Conservation (phyloP, 768 basidiomycete species). For the Tylopilus plumbeoviolaceoides region DNA sequence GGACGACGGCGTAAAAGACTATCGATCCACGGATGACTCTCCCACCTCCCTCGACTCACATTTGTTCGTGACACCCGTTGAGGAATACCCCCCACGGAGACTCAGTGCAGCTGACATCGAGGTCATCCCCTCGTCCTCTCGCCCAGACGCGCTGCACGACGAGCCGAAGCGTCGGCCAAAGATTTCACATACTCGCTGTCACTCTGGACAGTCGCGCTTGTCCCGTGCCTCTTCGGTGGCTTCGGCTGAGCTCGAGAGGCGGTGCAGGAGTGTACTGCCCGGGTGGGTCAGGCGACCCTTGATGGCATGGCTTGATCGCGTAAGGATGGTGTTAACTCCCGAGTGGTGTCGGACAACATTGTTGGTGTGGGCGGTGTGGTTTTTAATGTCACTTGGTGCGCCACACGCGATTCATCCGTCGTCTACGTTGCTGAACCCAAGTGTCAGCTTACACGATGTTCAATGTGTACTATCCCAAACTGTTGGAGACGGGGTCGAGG, state of each 20-base stretch:
- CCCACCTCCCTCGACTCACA: conserved; percentile 28
- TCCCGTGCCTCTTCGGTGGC: conserved; percentile 37
- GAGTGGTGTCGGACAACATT: conserved; percentile 77
- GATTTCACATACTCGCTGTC: neutral
- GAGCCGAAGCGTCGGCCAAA: conserved; percentile 16
- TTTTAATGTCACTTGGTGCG: conserved; percentile 70
- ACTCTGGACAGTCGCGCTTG: conserved; percentile 6
- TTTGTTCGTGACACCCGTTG: conserved; percentile 21
- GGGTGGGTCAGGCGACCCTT: conserved; percentile 54
- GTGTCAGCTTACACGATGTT: conserved; percentile 83
- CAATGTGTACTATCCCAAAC: conserved; percentile 85
- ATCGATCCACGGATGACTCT: conserved; percentile 28
- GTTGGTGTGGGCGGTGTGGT: conserved; percentile 79
- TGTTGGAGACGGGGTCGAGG: conserved; percentile 56
- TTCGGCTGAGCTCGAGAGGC: conserved; percentile 37
- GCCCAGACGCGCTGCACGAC: conserved; percentile 3
- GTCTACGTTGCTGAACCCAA: neutral
- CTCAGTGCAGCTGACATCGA: conserved; percentile 27
- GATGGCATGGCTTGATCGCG: conserved; percentile 64
- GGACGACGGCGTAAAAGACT: conserved; percentile 23
- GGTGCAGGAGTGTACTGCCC: conserved; percentile 44
- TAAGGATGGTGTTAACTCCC: conserved; percentile 66
- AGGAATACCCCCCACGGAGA: conserved; percentile 24
- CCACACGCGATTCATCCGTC: neutral
- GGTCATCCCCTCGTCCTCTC: conserved; percentile 22